Base-by-base conservation (phyloP, 768 basidiomycete species). In the Glaciozyma martinii region DNA sequence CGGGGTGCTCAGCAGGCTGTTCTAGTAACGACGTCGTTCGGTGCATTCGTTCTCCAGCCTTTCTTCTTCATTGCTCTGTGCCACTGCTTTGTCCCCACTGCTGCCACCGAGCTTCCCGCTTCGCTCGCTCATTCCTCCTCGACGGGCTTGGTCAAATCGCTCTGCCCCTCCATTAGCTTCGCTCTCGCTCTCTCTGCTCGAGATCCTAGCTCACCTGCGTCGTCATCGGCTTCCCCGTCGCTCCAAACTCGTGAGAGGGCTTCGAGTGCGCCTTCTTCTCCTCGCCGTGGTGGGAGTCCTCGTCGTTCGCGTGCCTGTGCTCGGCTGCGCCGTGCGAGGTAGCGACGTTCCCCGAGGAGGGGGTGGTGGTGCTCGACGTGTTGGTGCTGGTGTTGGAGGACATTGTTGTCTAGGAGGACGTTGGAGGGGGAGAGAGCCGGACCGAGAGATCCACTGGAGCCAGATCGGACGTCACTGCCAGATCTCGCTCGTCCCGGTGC, bases 1-100 rank as follows among this genome's bases (percentile, higher is more conserved):
- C 7, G 53, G 52, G 23, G 70, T 71, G 2, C 42, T 71, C 5
- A 61, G 64, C 21, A 50, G 66, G 54, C 40, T 71, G 59, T 71
- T 71, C 53, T 71, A 54, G 57, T 42, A 40, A 40, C 37, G 37
- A 40, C 37, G 37, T 12, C 37, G 37, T 40, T 40, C 37, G 37
- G 2, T 8, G 37, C 15, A 10, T 33, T 10, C 10, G 3, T 40
- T 13, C 37, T 12, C 10, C 12, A 40, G 10, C 37, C 3, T 40
- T 40, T 2, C 5, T 40, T 40, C 37, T 13, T 40, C 37, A 12
- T 40, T 13, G 7, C 37, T 40, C 10, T 10, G 6, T 5, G 10
- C 2, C 37, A 40, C 37, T 40, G 2, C 37, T 40, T 33, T 6
- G 10, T 40, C 12, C 37, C 37, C 37, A 40, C 37, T 40, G 37